phyloP scores from a whole-genome alignment of 768 basidiomycete species.

The Pleurotus salmoneostramineus region DNA sequence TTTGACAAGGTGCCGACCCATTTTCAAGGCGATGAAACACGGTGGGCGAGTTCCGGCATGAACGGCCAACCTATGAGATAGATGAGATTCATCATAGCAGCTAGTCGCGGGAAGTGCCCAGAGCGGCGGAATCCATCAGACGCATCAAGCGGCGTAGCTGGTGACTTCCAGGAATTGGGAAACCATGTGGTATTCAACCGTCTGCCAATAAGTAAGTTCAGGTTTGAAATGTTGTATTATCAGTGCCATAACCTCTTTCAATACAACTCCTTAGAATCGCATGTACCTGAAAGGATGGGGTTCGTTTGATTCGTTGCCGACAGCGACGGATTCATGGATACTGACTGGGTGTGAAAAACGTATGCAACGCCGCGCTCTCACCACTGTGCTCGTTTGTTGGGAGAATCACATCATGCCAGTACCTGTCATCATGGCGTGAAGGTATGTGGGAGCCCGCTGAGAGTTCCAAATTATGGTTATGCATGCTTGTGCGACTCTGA shows the following conservation, averaged over 20 bases:
- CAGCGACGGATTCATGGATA: background rate
- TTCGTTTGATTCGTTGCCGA: background rate
- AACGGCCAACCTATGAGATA: constrained; percentile 1
- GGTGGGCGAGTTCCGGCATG: background rate
- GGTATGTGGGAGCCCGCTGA: too few relatives aligned
- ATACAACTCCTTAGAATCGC: background rate
- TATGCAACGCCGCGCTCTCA: background rate
- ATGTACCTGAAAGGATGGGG: background rate
- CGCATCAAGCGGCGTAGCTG: background rate
- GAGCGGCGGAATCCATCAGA: background rate
- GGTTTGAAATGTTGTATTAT: background rate
- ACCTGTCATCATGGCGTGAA: too few relatives aligned
- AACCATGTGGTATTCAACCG: background rate
- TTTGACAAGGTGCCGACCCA: background rate
- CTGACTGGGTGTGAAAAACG: background rate
- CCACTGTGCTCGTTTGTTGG: background rate
- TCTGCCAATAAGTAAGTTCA: background rate
- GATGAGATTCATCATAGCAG: constrained; percentile 1
- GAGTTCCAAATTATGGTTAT: too few relatives aligned
- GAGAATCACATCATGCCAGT: too few relatives aligned
- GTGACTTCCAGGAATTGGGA: background rate
- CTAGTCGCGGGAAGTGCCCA: constrained; percentile 1
- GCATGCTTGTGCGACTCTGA: too few relatives aligned
- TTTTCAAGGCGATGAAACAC: background rate
- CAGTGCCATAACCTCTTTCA: background rate